Base-by-base conservation (phyloP, 805 yeast species). In the Myxozyma sirexii region DNA sequence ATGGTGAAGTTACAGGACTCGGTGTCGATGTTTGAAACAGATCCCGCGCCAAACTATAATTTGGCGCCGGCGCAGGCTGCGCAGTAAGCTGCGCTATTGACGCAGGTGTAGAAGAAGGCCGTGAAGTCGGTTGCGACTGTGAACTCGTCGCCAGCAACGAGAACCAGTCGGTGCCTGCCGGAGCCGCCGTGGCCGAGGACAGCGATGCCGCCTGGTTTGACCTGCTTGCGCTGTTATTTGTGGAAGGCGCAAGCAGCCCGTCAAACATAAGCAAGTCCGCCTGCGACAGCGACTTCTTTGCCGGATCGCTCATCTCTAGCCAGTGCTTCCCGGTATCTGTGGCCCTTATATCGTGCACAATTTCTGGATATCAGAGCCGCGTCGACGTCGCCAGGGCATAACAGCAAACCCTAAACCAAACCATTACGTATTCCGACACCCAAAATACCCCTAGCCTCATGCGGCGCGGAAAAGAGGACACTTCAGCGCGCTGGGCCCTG, bases 231-330 rank as follows among this genome's bases (percentile, higher is more conserved):
- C 21, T 24, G 41, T 27, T 38, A 7, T 19, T 23, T 23, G 53
- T 19, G 4, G 53, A 38, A 5, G 53, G 23, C n/a, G n/a, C 39
- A 6, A 61, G 51, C 42, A 61, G 55, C 39, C 52, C 60, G 54
- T 62, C 66, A 39, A 62, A 62, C 37, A 56, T 26, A 12, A 62
- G 54, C 41, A 62, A 53, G 27, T 62, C 66, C 41, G 54, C 63
- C 43, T 38, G 50, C 23, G 52, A 53, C 24, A 53, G 49, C 49
- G 41, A 19, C 42, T 38, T 50, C 13, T 24, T 38, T 7, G 54
- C 26, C 17, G 35, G 19, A 19, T 21, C 24, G 46, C 37, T 38
- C 24, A 26, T 50, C 54, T 19, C 21, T 24, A 13, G 19, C 21
- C 4, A 41, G 24, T 13, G 24, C 21, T 19, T 29, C 37, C 31